phyloP scores from a whole-genome alignment of 192 early-diverging fungal genomes.

The Coemansia sp. region DNA sequence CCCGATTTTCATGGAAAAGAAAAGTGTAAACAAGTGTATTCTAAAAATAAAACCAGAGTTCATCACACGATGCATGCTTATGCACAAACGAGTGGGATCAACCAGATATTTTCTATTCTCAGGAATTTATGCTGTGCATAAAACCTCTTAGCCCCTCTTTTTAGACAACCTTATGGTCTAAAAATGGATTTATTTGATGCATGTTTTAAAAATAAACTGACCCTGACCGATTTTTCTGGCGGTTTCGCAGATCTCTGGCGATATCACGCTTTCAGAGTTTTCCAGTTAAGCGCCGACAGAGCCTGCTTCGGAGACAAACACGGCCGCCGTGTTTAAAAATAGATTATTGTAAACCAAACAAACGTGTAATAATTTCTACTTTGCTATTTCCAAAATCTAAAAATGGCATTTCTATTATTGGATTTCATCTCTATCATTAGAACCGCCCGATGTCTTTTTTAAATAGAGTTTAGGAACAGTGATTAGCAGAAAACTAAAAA shows the following conservation, averaged over 20 bases:
- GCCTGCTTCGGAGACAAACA: not conserved
- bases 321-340: constrained; percentile 7
- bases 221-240: not conserved
- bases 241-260: not conserved
- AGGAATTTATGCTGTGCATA: too few species aligned
- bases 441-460: too few species aligned
- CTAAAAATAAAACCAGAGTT: constrained; percentile 3
- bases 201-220: not conserved
- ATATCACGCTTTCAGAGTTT: not conserved
- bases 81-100: not conserved
- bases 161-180: not conserved
- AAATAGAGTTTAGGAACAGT: too few species aligned
- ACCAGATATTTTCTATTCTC: too few species aligned
- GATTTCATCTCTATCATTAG: too few species aligned
- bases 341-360: constrained; percentile 1
- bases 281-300: not conserved
- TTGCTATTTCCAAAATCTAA: not conserved
- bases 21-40: not conserved
- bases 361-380: not conserved
- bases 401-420: not conserved
- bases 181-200: not conserved
- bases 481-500: too few species aligned
- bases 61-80: not conserved
- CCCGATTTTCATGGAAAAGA: not conserved
- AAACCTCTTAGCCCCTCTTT: too few species aligned